A percentile compares a stretch with the other conserved stretches of the same genome.
These are phyloP conservation scores for Gastrodia elata DNA, from an alignment of 106 monocot genomes.

Conservation along the genomic window DNA sequence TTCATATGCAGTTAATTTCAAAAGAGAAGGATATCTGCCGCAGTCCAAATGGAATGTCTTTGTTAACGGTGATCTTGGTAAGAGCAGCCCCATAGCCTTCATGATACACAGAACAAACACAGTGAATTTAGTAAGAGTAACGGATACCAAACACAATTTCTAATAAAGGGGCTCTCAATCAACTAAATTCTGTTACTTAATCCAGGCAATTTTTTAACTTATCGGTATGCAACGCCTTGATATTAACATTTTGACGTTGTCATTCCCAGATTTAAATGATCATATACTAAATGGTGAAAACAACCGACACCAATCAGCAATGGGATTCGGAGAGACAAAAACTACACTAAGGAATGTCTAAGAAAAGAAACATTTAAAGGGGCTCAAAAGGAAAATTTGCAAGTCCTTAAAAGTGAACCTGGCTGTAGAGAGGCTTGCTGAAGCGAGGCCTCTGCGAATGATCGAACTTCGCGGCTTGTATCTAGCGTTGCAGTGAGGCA, in stretches of 20 bases:
- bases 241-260: background rate
- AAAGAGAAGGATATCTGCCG: constrained; percentile 87
- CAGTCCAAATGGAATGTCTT: constrained; percentile 68
- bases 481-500: constrained; percentile 86
- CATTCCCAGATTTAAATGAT: background rate
- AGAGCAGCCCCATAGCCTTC: constrained; percentile 86
- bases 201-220: background rate
- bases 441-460: constrained; percentile 88
- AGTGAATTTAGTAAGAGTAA: too few species aligned
- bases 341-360: too few species aligned
- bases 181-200: background rate
- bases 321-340: background rate
- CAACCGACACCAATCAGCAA: background rate
- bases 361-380: background rate
- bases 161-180: background rate
- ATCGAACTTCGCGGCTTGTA: constrained; percentile 59
- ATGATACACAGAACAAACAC: background rate
- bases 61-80: constrained; percentile 58
- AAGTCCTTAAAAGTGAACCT: constrained; percentile 26
- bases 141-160: too few species aligned
- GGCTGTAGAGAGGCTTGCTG: constrained; percentile 80
- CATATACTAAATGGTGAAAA: background rate
- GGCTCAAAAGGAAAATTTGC: background rate
- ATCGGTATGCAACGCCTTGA: background rate
- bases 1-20: background rate